Evolutionary conservation across 2,329 filamentous ascomycete genomes (phyloP).

Genomic region (Penicillium sp.): DNA sequence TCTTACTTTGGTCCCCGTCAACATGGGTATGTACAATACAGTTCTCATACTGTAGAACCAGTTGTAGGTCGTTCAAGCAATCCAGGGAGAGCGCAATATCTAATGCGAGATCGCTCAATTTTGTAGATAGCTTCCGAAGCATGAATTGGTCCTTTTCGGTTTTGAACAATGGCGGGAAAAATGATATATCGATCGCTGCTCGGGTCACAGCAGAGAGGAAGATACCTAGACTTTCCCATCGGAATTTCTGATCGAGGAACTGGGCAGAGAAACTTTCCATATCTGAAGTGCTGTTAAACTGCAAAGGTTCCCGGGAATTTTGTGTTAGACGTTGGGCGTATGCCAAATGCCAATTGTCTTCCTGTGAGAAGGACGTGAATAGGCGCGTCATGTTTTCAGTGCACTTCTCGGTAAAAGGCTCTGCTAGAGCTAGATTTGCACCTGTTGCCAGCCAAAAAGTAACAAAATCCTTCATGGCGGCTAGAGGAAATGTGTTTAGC

Average conservation of each 20-base stretch:
- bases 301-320: constrained; percentile 18
- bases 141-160: constrained; percentile 25
- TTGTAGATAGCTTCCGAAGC: constrained; percentile 23
- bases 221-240: constrained; percentile 41
- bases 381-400: constrained; percentile 22
- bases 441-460: constrained; percentile 24
- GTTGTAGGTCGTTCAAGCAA: constrained; percentile 45
- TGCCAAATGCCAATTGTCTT: constrained; percentile 23
- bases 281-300: constrained; percentile 9
- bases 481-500: constrained; percentile 16
- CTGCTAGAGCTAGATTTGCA: constrained; percentile 24
- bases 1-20: constrained; percentile 45
- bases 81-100: constrained; percentile 35
- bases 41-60: constrained; percentile 47
- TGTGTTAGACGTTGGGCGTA: constrained; percentile 20
- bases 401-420: constrained; percentile 21
- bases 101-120: constrained; percentile 34
- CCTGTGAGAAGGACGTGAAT: constrained; percentile 15
- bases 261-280: constrained; percentile 19
- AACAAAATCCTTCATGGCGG: constrained; percentile 24
- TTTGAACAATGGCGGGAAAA: constrained; percentile 29
- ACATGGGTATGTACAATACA: constrained; percentile 45
- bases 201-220: constrained; percentile 36
- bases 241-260: constrained; percentile 25
- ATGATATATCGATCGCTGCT: constrained; percentile 32